Base-by-base conservation (phyloP, 2,329 filamentous ascomycete genomes). In the Clarireedia paspali region DNA sequence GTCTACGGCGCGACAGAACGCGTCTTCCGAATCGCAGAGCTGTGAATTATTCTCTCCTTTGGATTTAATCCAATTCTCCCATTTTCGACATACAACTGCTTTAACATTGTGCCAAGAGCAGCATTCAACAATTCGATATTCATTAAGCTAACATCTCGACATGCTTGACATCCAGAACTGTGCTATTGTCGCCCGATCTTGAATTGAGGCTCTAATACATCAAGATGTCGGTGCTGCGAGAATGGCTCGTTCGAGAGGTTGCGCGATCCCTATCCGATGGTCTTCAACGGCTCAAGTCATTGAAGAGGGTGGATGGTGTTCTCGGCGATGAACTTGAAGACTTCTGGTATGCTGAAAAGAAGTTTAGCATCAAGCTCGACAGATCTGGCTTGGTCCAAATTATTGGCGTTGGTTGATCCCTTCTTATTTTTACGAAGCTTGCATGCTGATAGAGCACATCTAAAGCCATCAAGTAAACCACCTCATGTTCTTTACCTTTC, bases 241-340 rank as follows among this genome's bases (percentile, higher is more conserved):
- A 36, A 24, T 54, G 52, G 52, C 30, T 54, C 24, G 44, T 45
- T 20, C 52, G 39, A 17, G 24, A 49, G 17, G 48, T 54, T 12
- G 45, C 40, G 27, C 23, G n/a, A 6, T 54, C 52, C 9, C 23
- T 54, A 24, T 12, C n/a, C 20, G 42, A 54, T 14, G 52, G 44
- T 39, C 15, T 54, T 23, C 6, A 12, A 39, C 48, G 45, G 52
- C 30, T 54, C 4, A 42, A 54, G 46, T 49, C 45, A 49, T 39
- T 15, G 17, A 20, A 40, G 5, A 34, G 20, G 26, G 15, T 14
- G 15, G 27, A 34, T 26, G 15, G 7, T 30, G 30, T 34, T 12
- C 10, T 34, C 30, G n/a, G n/a, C 30, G 23, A 34, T 40, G 24
- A 14, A 24, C 27, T 23, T 23, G 30, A 48, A 42, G 15, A 42